phyloP scores from a whole-genome alignment of 768 basidiomycete species.

The Tubosaeta brunneosetosa region DNA sequence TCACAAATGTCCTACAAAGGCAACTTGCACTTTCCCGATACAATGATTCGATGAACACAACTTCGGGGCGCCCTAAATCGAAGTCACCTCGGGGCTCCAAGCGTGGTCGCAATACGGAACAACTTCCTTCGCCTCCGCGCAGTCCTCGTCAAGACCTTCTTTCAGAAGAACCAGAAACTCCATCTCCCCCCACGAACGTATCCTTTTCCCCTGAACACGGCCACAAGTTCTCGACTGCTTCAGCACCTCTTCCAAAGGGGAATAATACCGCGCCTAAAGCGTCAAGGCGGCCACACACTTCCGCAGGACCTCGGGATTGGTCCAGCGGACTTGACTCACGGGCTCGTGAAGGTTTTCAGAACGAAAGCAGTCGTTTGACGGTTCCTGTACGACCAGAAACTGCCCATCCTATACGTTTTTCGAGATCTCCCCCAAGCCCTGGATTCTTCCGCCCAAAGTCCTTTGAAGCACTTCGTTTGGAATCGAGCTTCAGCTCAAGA shows the following conservation, averaged over 20 bases:
- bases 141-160: conserved; percentile 19
- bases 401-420: conserved; percentile 14
- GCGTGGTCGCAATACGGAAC: conserved; percentile 26
- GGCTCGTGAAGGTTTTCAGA: conserved; percentile 10
- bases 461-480: conserved; percentile 26
- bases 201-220: conserved; percentile 15
- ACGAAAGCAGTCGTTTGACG: conserved; percentile 11
- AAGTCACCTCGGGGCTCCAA: conserved; percentile 51
- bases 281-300: conserved; percentile 63
- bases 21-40: conserved; percentile 59
- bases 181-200: conserved; percentile 2
- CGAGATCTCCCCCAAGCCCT: conserved; percentile 10
- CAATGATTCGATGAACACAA: conserved; percentile 36
- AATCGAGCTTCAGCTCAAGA: conserved; percentile 33
- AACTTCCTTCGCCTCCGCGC: conserved; percentile 39
- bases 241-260: conserved; percentile 28
- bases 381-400: conserved; percentile 27
- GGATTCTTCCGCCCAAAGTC: conserved; percentile 21
- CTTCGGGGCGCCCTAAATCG: conserved; percentile 44
- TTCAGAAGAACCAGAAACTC: conserved; percentile 7
- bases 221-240: conserved; percentile 28
- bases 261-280: conserved; percentile 28
- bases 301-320: conserved; percentile 65
- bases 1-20: conserved; percentile 67
- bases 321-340: conserved; percentile 27